Evolutionary conservation across 2,329 filamentous ascomycete genomes (phyloP).

Genomic region (Chaetomiaceae sp.): DNA sequence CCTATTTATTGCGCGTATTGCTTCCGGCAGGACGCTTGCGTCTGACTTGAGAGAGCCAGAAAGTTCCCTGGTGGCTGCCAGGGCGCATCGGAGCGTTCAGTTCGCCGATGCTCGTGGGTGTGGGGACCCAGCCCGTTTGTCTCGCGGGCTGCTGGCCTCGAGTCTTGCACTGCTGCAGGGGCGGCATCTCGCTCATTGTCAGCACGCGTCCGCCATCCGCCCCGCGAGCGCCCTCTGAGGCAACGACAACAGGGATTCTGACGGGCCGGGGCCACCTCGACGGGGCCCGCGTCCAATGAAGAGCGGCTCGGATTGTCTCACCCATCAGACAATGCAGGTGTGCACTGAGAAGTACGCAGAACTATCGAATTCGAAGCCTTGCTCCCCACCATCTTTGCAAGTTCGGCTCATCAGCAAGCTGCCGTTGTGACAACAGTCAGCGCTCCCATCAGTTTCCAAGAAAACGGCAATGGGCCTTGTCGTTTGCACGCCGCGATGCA

Average conservation of each 20-base stretch:
- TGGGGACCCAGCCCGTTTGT: constrained; percentile 18
- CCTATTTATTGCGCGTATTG: constrained; percentile 26
- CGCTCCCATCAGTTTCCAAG: constrained; percentile 1
- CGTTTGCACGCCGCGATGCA: constrained; percentile 19
- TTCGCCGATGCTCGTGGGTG: constrained; percentile 22
- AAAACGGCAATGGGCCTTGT: constrained; percentile 9
- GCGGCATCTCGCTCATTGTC: constrained; percentile 6
- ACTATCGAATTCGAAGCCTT: constrained; percentile 25
- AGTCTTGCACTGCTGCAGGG: constrained; percentile 10
- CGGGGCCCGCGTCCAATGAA: constrained; percentile 22
- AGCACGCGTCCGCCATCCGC: constrained; percentile 8
- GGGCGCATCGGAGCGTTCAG: constrained; percentile 20
- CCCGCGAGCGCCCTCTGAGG: constrained; percentile 17
- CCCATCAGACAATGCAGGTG: constrained; percentile 25
- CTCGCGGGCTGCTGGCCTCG: constrained; percentile 16
- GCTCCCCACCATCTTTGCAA: constrained; percentile 6
- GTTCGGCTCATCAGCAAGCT: constrained; percentile 1
- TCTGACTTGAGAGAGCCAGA: constrained; percentile 18
- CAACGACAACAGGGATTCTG: constrained; percentile 21
- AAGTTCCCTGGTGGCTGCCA: constrained; percentile 15
- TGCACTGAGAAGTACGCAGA: constrained; percentile 16
- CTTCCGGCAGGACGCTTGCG: constrained; percentile 30
- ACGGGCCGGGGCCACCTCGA: constrained; percentile 21
- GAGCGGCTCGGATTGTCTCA: constrained; percentile 18
- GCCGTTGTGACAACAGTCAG: background rate